Percentiles rank a stretch among this genome's conserved stretches.
These are phyloP conservation scores for Amylocystis lapponica DNA, from an alignment of 768 basidiomycete genomes.

Conservation along the genomic window DNA sequence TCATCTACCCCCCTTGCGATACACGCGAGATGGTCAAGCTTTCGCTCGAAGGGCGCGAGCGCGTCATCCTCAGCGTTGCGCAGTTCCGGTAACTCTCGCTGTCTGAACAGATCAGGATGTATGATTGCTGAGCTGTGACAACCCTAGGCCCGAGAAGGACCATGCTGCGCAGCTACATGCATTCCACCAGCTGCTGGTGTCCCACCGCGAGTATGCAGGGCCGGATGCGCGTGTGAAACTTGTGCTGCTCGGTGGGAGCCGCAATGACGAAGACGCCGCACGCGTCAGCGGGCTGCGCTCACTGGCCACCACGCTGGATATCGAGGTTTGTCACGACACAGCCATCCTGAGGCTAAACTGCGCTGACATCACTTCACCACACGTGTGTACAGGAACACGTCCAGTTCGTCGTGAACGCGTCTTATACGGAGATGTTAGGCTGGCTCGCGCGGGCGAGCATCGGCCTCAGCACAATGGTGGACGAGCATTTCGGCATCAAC, in stretches of 20 bases:
- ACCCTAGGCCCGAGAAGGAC: slow-evolving; percentile 85
- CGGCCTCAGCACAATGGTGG: slow-evolving; percentile 93
- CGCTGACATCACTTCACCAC: not conserved
- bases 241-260: slow-evolving; percentile 77
- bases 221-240: slow-evolving; percentile 41
- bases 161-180: slow-evolving; percentile 75
- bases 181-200: slow-evolving; percentile 51
- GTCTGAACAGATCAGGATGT: not conserved
- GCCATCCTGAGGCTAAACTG: not conserved
- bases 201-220: slow-evolving; percentile 51
- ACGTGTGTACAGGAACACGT: slow-evolving; percentile 51
- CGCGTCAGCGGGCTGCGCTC: slow-evolving; percentile 58
- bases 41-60: slow-evolving; percentile 46
- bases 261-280: slow-evolving; percentile 69
- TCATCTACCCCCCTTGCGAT: slow-evolving; percentile 92
- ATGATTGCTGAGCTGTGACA: not conserved
- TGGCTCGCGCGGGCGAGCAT: slow-evolving; percentile 75
- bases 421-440: slow-evolving; percentile 62
- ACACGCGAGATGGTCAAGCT: slow-evolving; percentile 64
- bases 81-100: slow-evolving; percentile 74
- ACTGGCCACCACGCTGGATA: slow-evolving; percentile 55
- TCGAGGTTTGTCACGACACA: slow-evolving; percentile 46
- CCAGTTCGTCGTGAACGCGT: slow-evolving; percentile 78
- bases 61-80: slow-evolving; percentile 77
- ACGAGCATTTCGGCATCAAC: slow-evolving; percentile 98